Conservation (phyloP, 2,329 filamentous ascomycete species). For the Colletotrichum sp. region DNA sequence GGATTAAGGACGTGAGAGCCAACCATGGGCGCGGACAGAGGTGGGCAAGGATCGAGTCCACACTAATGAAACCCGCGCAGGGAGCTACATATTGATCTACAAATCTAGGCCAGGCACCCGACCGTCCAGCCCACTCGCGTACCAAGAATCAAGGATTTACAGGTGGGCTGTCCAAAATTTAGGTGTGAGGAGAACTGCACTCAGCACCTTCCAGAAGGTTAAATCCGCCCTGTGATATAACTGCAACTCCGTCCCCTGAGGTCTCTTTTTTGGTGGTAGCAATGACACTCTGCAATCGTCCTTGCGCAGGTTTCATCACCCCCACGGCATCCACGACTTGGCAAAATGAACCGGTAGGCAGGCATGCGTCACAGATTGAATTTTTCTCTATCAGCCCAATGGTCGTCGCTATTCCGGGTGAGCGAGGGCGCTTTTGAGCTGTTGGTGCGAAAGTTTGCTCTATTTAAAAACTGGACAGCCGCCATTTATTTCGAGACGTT, state of each 20-base stretch:
- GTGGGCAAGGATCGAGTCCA: background rate
- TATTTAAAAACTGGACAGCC: background rate
- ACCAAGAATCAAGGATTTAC: background rate
- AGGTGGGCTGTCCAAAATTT: background rate
- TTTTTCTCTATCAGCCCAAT: background rate
- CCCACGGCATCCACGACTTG: background rate
- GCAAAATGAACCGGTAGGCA: background rate
- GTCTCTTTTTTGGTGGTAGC: background rate
- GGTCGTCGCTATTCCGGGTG: background rate
- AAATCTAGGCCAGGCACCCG: background rate
- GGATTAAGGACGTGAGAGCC: background rate
- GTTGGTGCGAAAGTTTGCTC: background rate
- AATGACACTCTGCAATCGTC: constrained; percentile 1
- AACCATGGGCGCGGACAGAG: background rate
- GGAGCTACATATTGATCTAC: constrained; percentile 16
- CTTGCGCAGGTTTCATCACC: background rate
- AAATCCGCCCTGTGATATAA: constrained; percentile 11
- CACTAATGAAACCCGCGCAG: constrained; percentile 14
- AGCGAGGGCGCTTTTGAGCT: background rate
- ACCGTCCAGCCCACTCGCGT: background rate
- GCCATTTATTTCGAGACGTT: background rate
- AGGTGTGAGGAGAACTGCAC: background rate
- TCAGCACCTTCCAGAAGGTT: constrained; percentile 15
- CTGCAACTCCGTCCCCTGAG: background rate
- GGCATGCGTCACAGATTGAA: background rate